Evolutionary conservation across 2,329 filamentous ascomycete genomes (phyloP).

Genomic region (Metarhizium anisopliae): DNA sequence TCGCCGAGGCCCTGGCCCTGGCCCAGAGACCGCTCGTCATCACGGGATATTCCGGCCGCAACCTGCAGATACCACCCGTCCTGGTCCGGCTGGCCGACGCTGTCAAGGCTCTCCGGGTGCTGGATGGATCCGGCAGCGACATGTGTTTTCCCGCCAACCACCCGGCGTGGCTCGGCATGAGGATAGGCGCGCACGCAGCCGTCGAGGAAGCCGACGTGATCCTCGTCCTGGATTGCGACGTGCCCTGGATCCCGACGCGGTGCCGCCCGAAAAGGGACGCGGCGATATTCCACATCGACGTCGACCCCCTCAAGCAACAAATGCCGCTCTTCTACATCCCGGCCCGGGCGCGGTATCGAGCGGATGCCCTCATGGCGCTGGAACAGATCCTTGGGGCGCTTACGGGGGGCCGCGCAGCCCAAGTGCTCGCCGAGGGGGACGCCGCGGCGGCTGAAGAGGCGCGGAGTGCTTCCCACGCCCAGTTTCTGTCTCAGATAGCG

Average conservation of each 20-base stretch:
- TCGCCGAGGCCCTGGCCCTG: constrained; percentile 48
- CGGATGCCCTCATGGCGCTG: constrained; percentile 55
- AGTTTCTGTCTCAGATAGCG: constrained; percentile 51
- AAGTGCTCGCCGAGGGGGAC: constrained; percentile 23
- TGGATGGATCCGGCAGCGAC: constrained; percentile 53
- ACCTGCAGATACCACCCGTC: constrained; percentile 36
- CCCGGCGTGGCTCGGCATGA: constrained; percentile 58
- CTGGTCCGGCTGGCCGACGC: constrained; percentile 57
- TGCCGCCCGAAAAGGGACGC: constrained; percentile 45
- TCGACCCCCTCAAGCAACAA: constrained; percentile 59
- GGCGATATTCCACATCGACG: constrained; percentile 54
- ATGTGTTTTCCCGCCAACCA: constrained; percentile 73
- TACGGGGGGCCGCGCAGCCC: constrained; percentile 31
- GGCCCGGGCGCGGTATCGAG: constrained; percentile 55
- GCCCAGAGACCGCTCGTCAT: constrained; percentile 30
- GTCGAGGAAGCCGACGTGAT: constrained; percentile 61
- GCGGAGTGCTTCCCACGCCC: constrained; percentile 47
- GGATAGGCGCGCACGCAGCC: constrained; percentile 14
- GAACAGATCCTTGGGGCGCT: constrained; percentile 61
- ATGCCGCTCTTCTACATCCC: constrained; percentile 68
- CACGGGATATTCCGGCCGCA: no score
- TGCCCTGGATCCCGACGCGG: constrained; percentile 85
- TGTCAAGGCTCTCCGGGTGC: constrained; percentile 54
- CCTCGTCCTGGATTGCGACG: constrained; percentile 78
- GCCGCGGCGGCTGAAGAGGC: constrained; percentile 24